Evolutionary conservation across 1,284 basidiomycete species (phyloP), one percentile per base, ranked within the genome.

Genomic region (Fomitopsis schrenkii): DNA sequence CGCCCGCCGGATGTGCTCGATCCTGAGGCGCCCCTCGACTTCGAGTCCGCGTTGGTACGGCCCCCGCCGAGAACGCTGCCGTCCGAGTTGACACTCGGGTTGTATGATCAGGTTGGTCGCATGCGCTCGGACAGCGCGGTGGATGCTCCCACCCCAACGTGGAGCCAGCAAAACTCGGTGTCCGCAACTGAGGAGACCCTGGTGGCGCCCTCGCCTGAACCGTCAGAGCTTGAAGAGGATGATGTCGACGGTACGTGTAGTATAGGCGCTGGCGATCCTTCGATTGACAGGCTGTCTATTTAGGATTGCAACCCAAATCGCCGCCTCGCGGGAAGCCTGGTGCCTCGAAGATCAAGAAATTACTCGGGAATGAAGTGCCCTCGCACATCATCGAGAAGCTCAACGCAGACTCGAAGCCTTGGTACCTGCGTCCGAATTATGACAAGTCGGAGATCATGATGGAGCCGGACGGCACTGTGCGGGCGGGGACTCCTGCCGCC

Each of bases 401-500:
- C 52, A 80, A 82, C 62, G 78, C 81, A 15, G 80, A 85, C 63
- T 71, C 77, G 64, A 90, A 84, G 69, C 93, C 95, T 2, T 95
- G 93, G 93, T 96, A 92, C 76, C 80, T 98, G 59, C 86, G 86
- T 22, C 85, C 91, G 3, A 91, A 91, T 67, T 95, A 93, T 72
- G 84, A 83, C 59, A 84, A 88, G 54, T 82, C 83, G 14, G 94
- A 97, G 66, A 91, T 98, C 66, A 74, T 93, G 64, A 86, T 97
- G 67, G 92, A 95, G 68, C 83, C 89, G 4, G 93, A 95, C 70
- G 89, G 90, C 42, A 80, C 83, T 61, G 90, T 98, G 60, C 87
- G 91, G 60, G 97, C 93, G 28, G 97, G 95, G 1, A 96, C 95
- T 0, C 80, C 97, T 12, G 77, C 84, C 15, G 94, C 94, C 3